A percentile compares a stretch with the other conserved stretches of the same genome.
Conservation (phyloP, 495 filamentous ascomycete species). For the Xylaria nigripes region DNA sequence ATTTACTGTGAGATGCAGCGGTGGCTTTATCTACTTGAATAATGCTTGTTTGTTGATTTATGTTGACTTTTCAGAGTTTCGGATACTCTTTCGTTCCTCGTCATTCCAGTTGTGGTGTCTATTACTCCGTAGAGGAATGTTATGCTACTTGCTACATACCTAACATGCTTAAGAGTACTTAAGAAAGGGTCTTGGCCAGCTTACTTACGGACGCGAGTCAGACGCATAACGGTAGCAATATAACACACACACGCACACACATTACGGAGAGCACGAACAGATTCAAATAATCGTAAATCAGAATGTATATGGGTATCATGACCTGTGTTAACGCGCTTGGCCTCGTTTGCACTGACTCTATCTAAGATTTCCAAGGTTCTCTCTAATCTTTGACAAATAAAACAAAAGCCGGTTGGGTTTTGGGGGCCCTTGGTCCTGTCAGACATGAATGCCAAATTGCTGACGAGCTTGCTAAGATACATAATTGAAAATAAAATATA, state of each 20-base stretch:
- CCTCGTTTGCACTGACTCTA: neutral
- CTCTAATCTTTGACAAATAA: too few relatives aligned
- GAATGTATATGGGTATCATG: conserved; percentile 10
- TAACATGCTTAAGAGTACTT: conserved; percentile 5
- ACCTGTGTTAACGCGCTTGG: neutral
- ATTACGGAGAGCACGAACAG: neutral
- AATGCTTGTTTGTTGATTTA: too few relatives aligned
- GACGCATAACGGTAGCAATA: neutral
- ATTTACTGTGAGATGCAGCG: too few relatives aligned
- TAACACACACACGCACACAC: neutral
- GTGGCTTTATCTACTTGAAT: too few relatives aligned
- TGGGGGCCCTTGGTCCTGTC: too few relatives aligned
- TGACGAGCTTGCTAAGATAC: neutral
- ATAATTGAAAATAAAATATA: neutral
- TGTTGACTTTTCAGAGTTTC: too few relatives aligned
- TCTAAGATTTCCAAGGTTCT: too few relatives aligned
- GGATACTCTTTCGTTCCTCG: too few relatives aligned
- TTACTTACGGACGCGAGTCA: too few relatives aligned
- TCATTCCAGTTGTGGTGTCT: too few relatives aligned
- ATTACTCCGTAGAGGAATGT: too few relatives aligned
- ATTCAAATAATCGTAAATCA: neutral
- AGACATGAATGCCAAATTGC: neutral
- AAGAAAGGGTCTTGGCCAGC: conserved; percentile 2
- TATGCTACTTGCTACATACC: too few relatives aligned
- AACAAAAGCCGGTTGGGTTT: neutral